Conservation (phyloP, 768 basidiomycete genomes). For the Trametes maxima region DNA sequence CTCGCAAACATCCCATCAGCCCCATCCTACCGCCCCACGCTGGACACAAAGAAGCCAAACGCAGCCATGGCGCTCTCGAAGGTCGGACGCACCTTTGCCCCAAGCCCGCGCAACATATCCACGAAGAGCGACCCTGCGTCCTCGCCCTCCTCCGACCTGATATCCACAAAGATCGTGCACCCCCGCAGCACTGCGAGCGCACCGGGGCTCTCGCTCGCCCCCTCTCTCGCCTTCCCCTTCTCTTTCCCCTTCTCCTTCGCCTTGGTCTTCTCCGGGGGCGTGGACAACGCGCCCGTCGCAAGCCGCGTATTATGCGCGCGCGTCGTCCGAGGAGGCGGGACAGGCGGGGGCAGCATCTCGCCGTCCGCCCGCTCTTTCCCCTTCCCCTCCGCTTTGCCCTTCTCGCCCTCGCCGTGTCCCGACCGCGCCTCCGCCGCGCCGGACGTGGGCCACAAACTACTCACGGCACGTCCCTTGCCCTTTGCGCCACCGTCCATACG, state of each 20-base stretch:
- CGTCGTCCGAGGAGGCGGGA: neutral
- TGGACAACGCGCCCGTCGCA: constrained; percentile 20
- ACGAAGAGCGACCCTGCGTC: constrained; percentile 81
- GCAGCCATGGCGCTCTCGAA: neutral
- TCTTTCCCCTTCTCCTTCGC: constrained; percentile 30
- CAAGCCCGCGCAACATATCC: constrained; percentile 78
- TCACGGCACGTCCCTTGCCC: constrained; percentile 24
- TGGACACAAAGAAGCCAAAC: neutral
- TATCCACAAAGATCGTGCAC: constrained; percentile 85
- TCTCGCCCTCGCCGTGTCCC: neutral
- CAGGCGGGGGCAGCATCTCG: neutral
- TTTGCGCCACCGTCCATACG: constrained; percentile 20
- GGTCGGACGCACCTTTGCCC: constrained; percentile 65
- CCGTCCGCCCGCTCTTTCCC: neutral
- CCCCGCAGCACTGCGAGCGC: constrained; percentile 62
- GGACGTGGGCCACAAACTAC: constrained; percentile 15
- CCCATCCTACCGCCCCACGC: neutral
- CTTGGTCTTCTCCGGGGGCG: constrained; percentile 18
- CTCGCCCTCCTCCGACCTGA: constrained; percentile 71
- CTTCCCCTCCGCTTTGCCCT: neutral
- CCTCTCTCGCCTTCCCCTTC: constrained; percentile 29
- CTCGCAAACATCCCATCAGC: neutral
- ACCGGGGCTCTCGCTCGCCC: constrained; percentile 11
- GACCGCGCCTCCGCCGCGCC: neutral
- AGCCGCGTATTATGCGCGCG: constrained; percentile 15